phyloP scores from a whole-genome alignment of 2,329 filamentous ascomycete species.

The Microascus cirrosus region DNA sequence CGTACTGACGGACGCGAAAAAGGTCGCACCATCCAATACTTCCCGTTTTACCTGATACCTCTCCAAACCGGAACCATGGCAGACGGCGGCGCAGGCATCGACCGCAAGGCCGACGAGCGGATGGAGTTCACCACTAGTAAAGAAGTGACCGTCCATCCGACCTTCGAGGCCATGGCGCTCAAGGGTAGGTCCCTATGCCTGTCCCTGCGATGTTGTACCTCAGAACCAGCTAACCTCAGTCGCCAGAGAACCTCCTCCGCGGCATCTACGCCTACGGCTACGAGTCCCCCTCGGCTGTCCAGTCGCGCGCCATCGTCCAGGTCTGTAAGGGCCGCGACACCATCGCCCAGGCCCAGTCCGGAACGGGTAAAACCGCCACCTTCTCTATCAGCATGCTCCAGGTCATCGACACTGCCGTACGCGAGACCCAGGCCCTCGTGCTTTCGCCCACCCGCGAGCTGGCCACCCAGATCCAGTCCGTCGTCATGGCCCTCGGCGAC shows the following conservation, averaged over 20 bases:
- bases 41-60: not conserved
- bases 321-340: constrained; percentile 98
- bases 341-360: constrained; percentile 94
- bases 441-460: constrained; percentile 93
- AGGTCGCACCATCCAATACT: not conserved
- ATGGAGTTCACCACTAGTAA: constrained; percentile 99
- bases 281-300: constrained; percentile 93
- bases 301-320: constrained; percentile 96
- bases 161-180: constrained; percentile 90
- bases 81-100: constrained; percentile 60
- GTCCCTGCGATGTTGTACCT: not conserved
- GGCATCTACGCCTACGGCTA: constrained; percentile 98
- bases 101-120: constrained; percentile 87
- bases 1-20: not conserved
- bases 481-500: constrained; percentile 98
- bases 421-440: constrained; percentile 89
- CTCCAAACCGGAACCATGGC: constrained; percentile 53
- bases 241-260: constrained; percentile 78
- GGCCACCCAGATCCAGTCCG: constrained; percentile 95
- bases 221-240: not conserved
- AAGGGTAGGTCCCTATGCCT: constrained; percentile 44
- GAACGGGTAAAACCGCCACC: constrained; percentile 92
- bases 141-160: constrained; percentile 90
- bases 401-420: constrained; percentile 85
- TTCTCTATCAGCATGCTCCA: constrained; percentile 96